A percentile compares a stretch with the other conserved stretches of the same genome.
These are phyloP conservation scores for Wickerhamiella qilinensis DNA, from an alignment of 805 yeast species.

Conservation along the genomic window DNA sequence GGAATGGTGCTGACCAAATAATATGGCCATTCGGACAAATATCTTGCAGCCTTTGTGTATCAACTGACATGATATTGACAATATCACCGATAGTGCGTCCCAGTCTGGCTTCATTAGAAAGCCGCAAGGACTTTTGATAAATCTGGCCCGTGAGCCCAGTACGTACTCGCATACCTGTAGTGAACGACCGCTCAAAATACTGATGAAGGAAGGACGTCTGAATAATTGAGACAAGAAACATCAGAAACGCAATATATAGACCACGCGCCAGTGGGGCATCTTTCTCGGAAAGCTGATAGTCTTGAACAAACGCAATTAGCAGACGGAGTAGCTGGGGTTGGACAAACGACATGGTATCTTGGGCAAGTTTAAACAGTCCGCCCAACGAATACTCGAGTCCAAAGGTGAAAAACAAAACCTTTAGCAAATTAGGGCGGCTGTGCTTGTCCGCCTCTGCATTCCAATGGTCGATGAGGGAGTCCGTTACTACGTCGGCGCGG, in stretches of 20 bases:
- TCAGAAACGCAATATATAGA: constrained; percentile 39
- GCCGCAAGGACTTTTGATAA: constrained; percentile 49
- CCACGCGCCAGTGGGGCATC: constrained; percentile 37
- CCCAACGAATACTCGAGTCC: constrained; percentile 58
- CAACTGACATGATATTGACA: constrained; percentile 89
- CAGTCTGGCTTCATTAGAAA: constrained; percentile 51
- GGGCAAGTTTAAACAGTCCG: constrained; percentile 52
- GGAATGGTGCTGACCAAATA: constrained; percentile 90
- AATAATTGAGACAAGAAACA: constrained; percentile 45
- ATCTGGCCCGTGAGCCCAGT: constrained; percentile 47
- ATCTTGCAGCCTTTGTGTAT: constrained; percentile 76
- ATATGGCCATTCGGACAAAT: constrained; percentile 62
- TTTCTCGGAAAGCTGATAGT: constrained; percentile 19
- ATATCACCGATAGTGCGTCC: constrained; percentile 77
- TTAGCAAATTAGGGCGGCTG: constrained; percentile 33
- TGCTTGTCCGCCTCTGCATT: constrained; percentile 28
- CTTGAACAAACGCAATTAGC: constrained; percentile 46
- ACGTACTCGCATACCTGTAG: constrained; percentile 47
- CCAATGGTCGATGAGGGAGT: constrained; percentile 46
- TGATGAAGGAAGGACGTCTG: constrained; percentile 55
- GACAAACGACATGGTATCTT: constrained; percentile 68
- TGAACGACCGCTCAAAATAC: constrained; percentile 34
- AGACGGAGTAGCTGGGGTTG: constrained; percentile 70
- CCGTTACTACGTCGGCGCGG: constrained; percentile 38
- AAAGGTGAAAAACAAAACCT: constrained; percentile 54